phyloP scores from a whole-genome alignment of 2,329 filamentous ascomycete species.

The Dothideomycetes sp. region DNA sequence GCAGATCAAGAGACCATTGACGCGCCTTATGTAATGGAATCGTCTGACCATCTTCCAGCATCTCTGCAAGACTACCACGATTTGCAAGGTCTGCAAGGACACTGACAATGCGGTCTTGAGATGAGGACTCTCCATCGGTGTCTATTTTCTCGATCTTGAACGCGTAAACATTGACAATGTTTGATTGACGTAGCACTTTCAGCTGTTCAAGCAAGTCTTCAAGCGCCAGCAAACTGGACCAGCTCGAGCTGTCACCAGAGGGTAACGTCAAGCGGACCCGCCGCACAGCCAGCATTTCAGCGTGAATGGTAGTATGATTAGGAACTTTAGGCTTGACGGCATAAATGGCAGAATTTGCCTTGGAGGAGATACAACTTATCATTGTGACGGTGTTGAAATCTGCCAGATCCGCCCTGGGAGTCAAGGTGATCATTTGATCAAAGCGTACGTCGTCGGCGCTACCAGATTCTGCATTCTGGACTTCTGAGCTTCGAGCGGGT shows the following conservation, averaged over 20 bases:
- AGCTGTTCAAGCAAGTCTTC: constrained; percentile 67
- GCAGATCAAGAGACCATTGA: constrained; percentile 81
- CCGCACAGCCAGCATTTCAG: constrained; percentile 5
- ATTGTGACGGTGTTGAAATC: constrained; percentile 7
- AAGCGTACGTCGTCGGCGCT: constrained; percentile 8
- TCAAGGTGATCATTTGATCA: constrained; percentile 20
- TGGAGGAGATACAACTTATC: constrained; percentile 1
- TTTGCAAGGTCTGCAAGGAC: constrained; percentile 68
- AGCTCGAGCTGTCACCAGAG: constrained; percentile 23
- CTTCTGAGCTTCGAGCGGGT: background rate
- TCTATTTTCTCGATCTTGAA: constrained; percentile 48
- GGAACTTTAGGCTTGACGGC: constrained; percentile 2
- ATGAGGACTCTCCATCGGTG: background rate
- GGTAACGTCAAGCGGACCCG: constrained; percentile 2
- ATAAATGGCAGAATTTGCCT: constrained; percentile 3
- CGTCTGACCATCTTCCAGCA: constrained; percentile 58
- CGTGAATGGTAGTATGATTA: background rate
- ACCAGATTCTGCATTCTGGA: background rate
- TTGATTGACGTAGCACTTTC: constrained; percentile 63
- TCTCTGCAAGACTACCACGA: constrained; percentile 70
- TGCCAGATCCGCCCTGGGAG: constrained; percentile 10
- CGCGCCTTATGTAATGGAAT: constrained; percentile 66
- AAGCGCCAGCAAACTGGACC: constrained; percentile 63
- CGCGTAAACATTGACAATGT: constrained; percentile 68
- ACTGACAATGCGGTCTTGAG: constrained; percentile 55